Evolutionary conservation across 2,329 filamentous ascomycete genomes (phyloP).

Genomic region (Aureobasidium sp.): DNA sequence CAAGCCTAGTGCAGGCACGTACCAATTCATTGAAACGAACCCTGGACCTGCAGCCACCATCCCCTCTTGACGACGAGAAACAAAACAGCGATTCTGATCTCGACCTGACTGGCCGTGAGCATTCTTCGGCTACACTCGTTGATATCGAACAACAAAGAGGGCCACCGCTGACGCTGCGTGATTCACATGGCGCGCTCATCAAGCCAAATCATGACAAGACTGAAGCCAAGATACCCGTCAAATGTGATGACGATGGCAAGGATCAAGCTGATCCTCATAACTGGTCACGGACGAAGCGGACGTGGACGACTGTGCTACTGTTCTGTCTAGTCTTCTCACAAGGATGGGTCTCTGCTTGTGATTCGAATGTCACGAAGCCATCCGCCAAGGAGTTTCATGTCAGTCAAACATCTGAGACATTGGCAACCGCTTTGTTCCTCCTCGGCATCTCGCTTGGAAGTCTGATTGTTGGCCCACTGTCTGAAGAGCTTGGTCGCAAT

Average conservation of each 20-base stretch:
- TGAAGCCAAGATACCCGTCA: neutral
- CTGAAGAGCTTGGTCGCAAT: constrained; percentile 4
- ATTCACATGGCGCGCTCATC: neutral
- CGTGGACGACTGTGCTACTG: neutral
- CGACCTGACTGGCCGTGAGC: neutral
- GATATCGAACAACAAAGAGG: neutral
- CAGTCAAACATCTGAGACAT: neutral
- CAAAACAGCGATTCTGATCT: neutral
- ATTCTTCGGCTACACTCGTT: neutral
- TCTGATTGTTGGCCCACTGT: neutral
- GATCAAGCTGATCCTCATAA: neutral
- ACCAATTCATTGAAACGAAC: neutral
- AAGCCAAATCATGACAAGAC: neutral
- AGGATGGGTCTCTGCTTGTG: neutral
- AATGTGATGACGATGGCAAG: neutral
- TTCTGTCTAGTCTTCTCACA: neutral
- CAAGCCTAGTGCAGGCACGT: neutral
- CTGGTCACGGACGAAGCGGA: neutral
- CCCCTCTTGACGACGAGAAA: neutral
- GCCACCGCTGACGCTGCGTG: neutral
- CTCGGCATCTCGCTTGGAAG: neutral
- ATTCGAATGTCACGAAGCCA: neutral
- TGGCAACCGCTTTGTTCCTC: constrained; percentile 1
- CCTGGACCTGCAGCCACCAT: too few species aligned
- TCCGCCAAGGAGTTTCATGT: neutral